Evolutionary conservation across 106 monocot species (phyloP), one percentile per base, ranked within the genome.

Genomic region (Chionographis japonica): DNA sequence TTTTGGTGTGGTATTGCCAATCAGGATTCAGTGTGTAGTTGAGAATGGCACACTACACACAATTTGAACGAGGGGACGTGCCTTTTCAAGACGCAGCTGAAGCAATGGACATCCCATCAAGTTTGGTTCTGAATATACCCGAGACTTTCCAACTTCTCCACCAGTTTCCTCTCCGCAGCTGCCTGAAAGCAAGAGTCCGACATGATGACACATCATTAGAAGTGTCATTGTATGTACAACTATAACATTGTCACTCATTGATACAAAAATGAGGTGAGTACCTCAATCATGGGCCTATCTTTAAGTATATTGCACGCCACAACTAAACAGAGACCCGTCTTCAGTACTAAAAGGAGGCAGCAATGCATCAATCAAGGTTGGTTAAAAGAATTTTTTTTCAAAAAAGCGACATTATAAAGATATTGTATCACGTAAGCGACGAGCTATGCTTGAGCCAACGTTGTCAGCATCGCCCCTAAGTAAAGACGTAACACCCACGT

Each of bases 241-340:
- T 27, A 1, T 1, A 27, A 27, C 1, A 27, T 27, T 27, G 27
- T 27, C 27, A 27, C 27, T 27, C 1, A 6, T 17, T 0, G 0
- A 58, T 27, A 58, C 20, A 18, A 58, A n/a, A 11, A 6, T 20
- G 16, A 5, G 9, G 5, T 17, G 37, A 9, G 19, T 70, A 90
- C 90, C 90, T 90, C 86, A 67, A 90, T 80, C 80, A 83, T 78
- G 15, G 86, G 90, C 69, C 83, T 90, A 51, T 83, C 90, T 78
- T 86, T 90, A 36, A 83, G 90, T 63, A 86, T 86, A 64, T 90
- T 86, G 83, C 90, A 90, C 36, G 90, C 86, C 5, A 90, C 57
- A 49, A 90, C 77, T 53, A 86, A 69, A 50, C 75, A 83, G 7
- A 83, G 78, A 37, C 86, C 86, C 4, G 86, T 83, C 73, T 76